Percentiles rank a stretch among this genome's conserved stretches.
Evolutionary conservation across 129 eudicot species (phyloP).

Genomic region (Kitagawia praeruptora): DNA sequence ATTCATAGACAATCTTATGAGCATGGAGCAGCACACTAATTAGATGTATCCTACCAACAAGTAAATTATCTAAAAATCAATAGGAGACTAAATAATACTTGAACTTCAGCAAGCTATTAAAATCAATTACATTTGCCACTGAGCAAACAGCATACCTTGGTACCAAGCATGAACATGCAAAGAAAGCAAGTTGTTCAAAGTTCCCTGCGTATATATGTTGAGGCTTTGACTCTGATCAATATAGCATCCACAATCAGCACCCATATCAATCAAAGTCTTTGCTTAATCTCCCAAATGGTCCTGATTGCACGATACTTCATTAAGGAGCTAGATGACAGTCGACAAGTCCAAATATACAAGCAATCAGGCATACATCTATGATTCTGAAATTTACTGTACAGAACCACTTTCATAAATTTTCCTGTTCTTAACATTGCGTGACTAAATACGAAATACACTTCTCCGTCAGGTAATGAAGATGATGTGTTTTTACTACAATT

Average conservation of each 20-base stretch:
- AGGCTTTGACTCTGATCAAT: conserved; percentile 67
- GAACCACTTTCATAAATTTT: conserved; percentile 52
- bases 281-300: conserved; percentile 72
- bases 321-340: not conserved
- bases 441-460: conserved; percentile 42
- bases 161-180: conserved; percentile 60
- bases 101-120: not conserved
- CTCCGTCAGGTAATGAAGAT: conserved; percentile 46
- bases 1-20: not conserved
- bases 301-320: conserved; percentile 11
- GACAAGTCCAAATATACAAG: too few relatives aligned
- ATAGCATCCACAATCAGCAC: conserved; percentile 60
- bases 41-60: not conserved
- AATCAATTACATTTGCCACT: not conserved
- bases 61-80: not conserved
- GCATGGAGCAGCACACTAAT: not conserved
- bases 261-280: conserved; percentile 56
- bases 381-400: conserved; percentile 34
- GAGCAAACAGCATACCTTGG: conserved; percentile 25
- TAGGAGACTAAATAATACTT: not conserved
- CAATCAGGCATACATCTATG: too few relatives aligned
- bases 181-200: conserved; percentile 44
- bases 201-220: conserved; percentile 62
- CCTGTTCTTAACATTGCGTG: conserved; percentile 46
- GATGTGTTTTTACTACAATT: conserved; percentile 66